Base-by-base conservation (phyloP, 1,284 basidiomycete species). In the Trichosporon inkin region DNA sequence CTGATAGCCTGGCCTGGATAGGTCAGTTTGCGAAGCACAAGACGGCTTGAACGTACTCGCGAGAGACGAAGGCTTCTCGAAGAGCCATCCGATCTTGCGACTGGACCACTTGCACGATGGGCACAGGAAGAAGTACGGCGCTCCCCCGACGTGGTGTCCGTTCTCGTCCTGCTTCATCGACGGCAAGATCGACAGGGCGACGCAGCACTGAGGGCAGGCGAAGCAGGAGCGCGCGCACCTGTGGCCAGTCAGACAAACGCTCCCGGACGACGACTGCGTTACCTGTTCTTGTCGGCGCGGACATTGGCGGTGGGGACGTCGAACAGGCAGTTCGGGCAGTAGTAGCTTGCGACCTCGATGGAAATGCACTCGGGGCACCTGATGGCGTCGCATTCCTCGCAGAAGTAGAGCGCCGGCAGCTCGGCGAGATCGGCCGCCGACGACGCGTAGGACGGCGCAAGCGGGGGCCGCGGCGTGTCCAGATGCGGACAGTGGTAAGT, bases 201-300 rank as follows among this genome's bases (percentile, higher is more conserved):
- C 90, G 35, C 85, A 83, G 78, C 95, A 99, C 69, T 86, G 86
- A 2, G 96, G 96, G 73, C 96, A 99, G 73, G 88, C 84, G 78
- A 98, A 99, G 81, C 96, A 99, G 72, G 96, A 98, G 55, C 96
- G 84, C 11, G 94, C 92, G 76, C 96, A 99, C 83, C 93, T 95
- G 74, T 6, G 37, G 47, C 63, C 57, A 65, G 54, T 36, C 37
- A 40, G 14, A n/a, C n/a, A n/a, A n/a, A n/a, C n/a, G n/a, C n/a
- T n/a, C n/a, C n/a, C n/a, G 19, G 19, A n/a, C 11, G 20, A 13
- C 24, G 24, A 19, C 32, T 1, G 22, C 13, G 64, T 63, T 32
- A 90, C 89, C 92, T 84, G 71, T 96, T 97, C 83, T 93, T 94
- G 78, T 99, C 94, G 7, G 88, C 91, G 63, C 94, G 84, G 8